Conservation (phyloP, 768 basidiomycete species). For the Lentinula raphanica region DNA sequence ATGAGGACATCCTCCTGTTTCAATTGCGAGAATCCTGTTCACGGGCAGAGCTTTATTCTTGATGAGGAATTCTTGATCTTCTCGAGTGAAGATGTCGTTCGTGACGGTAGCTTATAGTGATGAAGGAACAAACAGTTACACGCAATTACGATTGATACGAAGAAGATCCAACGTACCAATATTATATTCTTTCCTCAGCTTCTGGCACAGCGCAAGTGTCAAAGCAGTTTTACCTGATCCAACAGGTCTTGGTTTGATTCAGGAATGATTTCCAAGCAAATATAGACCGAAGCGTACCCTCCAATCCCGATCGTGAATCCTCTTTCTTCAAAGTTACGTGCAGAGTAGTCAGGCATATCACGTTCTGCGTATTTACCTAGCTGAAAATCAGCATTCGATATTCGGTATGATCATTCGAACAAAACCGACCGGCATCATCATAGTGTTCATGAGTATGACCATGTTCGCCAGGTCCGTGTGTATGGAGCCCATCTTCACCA, state of each 20-base stretch:
- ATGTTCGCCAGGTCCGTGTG: conserved; percentile 63
- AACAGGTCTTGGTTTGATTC: conserved; percentile 66
- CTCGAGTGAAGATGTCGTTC: conserved; percentile 99
- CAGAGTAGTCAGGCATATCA: conserved; percentile 84
- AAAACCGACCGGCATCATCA: conserved; percentile 70
- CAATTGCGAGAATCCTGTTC: conserved; percentile 88
- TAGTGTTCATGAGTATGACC: conserved; percentile 94
- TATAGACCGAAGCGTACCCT: conserved; percentile 53
- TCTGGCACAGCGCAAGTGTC: conserved; percentile 83
- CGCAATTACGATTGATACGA: too few species aligned
- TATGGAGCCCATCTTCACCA: conserved; percentile 45
- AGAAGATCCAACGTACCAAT: conserved; percentile 55
- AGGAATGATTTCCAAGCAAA: not conserved
- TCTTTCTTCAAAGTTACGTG: conserved; percentile 83
- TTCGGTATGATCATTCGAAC: not conserved
- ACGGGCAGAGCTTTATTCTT: conserved; percentile 83
- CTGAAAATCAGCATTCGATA: not conserved
- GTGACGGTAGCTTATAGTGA: conserved; percentile 75
- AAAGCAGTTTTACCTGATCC: conserved; percentile 97
- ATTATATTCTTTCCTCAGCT: conserved; percentile 78
- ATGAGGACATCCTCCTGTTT: conserved; percentile 97
- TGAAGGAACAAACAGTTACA: too few species aligned
- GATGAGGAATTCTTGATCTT: conserved; percentile 97
- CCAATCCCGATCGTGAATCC: conserved; percentile 98
- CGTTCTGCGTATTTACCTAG: conserved; percentile 88